phyloP scores from a whole-genome alignment of 1,284 basidiomycete genomes.

The Trametes sp. region DNA sequence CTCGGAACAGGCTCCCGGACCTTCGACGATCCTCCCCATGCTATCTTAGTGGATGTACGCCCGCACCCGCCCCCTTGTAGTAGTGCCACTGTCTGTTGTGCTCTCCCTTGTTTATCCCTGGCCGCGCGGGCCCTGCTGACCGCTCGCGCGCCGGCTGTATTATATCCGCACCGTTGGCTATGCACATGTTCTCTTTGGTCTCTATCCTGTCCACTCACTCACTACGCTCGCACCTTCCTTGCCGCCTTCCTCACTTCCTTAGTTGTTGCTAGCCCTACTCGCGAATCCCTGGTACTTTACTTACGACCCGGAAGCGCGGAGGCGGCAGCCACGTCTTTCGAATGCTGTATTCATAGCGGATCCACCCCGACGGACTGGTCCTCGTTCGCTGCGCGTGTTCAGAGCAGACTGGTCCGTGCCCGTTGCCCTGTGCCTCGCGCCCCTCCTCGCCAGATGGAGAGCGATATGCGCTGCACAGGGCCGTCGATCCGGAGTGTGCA shows the following conservation, averaged over 20 bases:
- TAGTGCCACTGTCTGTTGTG: constrained; percentile 22
- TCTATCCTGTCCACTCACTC: background rate
- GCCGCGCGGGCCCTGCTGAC: constrained; percentile 7
- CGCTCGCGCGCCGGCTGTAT: constrained; percentile 13
- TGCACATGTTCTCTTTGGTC: background rate
- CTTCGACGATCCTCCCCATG: constrained; percentile 13
- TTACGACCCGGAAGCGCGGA: background rate
- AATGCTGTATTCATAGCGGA: constrained; percentile 15
- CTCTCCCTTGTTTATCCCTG: background rate
- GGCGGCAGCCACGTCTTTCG: background rate
- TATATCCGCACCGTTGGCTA: constrained; percentile 12
- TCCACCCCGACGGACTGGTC: background rate
- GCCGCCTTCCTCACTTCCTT: background rate
- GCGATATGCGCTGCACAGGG: background rate
- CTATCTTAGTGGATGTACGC: constrained; percentile 22
- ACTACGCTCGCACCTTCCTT: background rate
- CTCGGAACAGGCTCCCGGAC: constrained; percentile 22
- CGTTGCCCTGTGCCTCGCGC: constrained; percentile 6
- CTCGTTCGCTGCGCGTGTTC: background rate
- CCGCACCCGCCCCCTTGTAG: constrained; percentile 12
- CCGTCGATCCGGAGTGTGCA: background rate
- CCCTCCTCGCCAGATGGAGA: background rate
- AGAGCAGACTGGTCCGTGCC: background rate
- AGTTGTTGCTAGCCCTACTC: background rate
- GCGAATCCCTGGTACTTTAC: background rate